Conservation (phyloP, 345 rosid genomes). For the Gossypium rotundifolium region DNA sequence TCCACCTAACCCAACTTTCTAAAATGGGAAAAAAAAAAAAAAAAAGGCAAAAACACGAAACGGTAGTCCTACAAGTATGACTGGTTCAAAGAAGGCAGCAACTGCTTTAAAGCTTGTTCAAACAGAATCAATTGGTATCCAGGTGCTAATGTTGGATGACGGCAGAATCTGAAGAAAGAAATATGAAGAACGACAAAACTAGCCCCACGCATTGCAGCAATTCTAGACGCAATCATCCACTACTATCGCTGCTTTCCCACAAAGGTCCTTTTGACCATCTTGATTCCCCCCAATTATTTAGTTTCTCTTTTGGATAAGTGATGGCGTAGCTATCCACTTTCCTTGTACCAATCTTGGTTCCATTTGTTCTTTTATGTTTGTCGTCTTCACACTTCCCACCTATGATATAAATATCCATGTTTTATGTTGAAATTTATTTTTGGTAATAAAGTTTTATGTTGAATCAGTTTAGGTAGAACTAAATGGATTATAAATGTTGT, state of each 20-base stretch:
- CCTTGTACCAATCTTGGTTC: background rate
- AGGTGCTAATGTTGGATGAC: background rate
- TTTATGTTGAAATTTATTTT: too few species aligned
- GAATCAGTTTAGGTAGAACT: too few species aligned
- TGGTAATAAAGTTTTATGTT: too few species aligned
- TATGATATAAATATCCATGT: too few species aligned
- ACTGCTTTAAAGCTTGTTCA: background rate
- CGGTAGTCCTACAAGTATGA: background rate
- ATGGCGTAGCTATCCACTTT: background rate
- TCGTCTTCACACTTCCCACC: background rate
- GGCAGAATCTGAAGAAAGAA: background rate
- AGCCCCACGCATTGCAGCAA: slow-evolving; percentile 10
- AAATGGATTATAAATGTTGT: too few species aligned
- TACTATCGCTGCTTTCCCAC: background rate
- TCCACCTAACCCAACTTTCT: background rate
- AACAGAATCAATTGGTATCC: background rate
- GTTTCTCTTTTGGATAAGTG: slow-evolving; percentile 1
- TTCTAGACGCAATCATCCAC: slow-evolving; percentile 3
- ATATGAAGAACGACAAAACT: background rate
- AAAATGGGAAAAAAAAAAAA: background rate
- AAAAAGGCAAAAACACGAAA: background rate
- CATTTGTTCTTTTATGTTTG: background rate
- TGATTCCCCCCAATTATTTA: background rate
- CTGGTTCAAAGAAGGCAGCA: background rate
- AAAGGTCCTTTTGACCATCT: slow-evolving; percentile 11